These are phyloP conservation scores for Picea abies DNA, from an alignment of 83 land plant genomes.

Conservation along the genomic window DNA sequence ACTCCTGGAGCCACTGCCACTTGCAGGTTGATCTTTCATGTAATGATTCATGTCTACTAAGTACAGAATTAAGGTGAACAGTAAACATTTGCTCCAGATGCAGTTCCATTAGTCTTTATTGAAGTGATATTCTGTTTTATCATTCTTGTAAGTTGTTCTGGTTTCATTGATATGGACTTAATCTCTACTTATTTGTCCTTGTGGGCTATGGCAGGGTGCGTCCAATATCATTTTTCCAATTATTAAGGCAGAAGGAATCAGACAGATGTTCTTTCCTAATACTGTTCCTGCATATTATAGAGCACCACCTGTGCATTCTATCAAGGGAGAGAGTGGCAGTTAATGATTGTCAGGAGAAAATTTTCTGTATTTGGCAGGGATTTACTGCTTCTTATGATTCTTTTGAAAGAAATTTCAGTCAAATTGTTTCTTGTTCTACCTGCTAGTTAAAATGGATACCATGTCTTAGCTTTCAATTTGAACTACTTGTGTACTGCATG, in stretches of 20 bases:
- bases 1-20: no score
- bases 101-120: background rate
- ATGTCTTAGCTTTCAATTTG: no score
- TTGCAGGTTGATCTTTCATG: no score
- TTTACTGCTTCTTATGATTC: no score
- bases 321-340: no score
- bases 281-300: slow-evolving; percentile 70
- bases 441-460: no score
- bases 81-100: background rate
- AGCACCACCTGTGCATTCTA: slow-evolving; percentile 43
- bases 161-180: background rate
- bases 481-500: no score
- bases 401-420: no score
- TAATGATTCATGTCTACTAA: no score
- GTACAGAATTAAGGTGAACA: background rate
- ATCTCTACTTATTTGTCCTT: background rate
- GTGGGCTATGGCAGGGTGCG: slow-evolving; percentile 52
- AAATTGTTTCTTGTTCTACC: no score
- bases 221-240: slow-evolving; percentile 73
- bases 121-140: slow-evolving; percentile 10
- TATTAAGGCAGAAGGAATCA: slow-evolving; percentile 74
- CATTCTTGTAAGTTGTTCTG: background rate
- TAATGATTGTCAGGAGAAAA: no score
- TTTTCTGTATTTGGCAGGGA: no score
- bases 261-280: slow-evolving; percentile 83